Conservation (phyloP, 2,329 filamentous ascomycete genomes). For the Colletotrichum liriopes region DNA sequence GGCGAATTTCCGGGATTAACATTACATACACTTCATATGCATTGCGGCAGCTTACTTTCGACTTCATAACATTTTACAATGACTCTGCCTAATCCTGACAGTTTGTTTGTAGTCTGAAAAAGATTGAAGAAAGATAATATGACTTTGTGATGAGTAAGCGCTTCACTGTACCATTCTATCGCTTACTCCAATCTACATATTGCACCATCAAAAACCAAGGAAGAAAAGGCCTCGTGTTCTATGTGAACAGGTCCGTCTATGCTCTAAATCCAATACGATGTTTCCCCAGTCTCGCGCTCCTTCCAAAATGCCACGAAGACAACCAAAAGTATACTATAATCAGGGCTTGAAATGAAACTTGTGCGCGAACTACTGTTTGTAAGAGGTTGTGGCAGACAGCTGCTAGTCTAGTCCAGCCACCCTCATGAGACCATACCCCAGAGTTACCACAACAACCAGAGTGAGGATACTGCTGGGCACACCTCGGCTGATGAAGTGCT, state of each 20-base stretch:
- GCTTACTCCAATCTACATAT: constrained; percentile 1
- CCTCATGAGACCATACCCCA: constrained; percentile 93
- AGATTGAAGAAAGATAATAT: not conserved
- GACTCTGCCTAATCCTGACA: not conserved
- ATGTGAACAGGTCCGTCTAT: constrained; percentile 2
- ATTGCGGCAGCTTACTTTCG: constrained; percentile 14
- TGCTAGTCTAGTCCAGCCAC: constrained; percentile 73
- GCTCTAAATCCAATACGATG: not conserved
- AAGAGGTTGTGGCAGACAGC: constrained; percentile 5
- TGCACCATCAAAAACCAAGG: not conserved
- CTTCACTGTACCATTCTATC: constrained; percentile 6
- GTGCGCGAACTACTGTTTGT: constrained; percentile 6
- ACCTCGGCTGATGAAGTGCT: constrained; percentile 95
- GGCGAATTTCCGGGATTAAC: constrained; percentile 6
- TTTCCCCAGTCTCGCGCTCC: not conserved
- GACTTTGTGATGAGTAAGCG: constrained; percentile 1
- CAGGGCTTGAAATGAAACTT: not conserved
- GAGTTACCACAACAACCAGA: constrained; percentile 84
- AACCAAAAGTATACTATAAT: not conserved
- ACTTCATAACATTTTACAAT: not conserved
- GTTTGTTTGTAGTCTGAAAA: not conserved
- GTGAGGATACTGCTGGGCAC: constrained; percentile 89
- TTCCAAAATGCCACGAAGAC: constrained; percentile 1
- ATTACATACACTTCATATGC: constrained; percentile 29
- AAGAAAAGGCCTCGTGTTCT: not conserved